phyloP scores from a whole-genome alignment of 1,139 yeast genomes.

The Candida smagusa region DNA sequence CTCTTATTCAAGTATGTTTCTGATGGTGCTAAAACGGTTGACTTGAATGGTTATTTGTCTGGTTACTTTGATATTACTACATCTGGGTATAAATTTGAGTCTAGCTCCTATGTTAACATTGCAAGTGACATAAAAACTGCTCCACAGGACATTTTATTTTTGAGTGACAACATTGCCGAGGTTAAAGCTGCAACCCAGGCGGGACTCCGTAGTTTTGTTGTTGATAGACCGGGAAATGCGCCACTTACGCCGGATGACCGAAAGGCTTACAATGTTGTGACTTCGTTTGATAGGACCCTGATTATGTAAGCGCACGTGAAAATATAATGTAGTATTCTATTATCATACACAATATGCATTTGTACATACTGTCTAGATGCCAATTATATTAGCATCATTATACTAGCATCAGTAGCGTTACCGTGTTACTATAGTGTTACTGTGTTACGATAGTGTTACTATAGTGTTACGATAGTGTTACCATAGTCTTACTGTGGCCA shows the following conservation, averaged over 20 bases:
- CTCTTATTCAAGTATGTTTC: constrained; percentile 66
- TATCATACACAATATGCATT: too few relatives aligned
- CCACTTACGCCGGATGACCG: constrained; percentile 38
- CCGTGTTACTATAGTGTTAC: too few relatives aligned
- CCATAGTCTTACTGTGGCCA: too few relatives aligned
- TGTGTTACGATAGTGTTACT: too few relatives aligned
- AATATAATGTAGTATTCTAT: too few relatives aligned
- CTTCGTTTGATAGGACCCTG: neutral
- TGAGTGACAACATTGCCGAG: constrained; percentile 72
- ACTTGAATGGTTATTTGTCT: constrained; percentile 50
- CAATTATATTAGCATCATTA: too few relatives aligned
- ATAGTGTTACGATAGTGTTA: too few relatives aligned
- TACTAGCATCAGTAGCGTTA: too few relatives aligned
- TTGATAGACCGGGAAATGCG: constrained; percentile 74
- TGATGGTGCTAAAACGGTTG: constrained; percentile 24
- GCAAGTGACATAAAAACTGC: constrained; percentile 39
- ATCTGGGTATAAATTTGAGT: constrained; percentile 68
- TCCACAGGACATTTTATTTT: constrained; percentile 48
- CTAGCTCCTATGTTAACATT: constrained; percentile 58
- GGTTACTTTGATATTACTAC: constrained; percentile 87
- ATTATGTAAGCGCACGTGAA: too few relatives aligned
- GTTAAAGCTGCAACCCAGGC: constrained; percentile 69
- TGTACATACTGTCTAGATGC: too few relatives aligned
- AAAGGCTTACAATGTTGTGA: constrained; percentile 3
- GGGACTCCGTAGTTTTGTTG: constrained; percentile 59